Base-by-base conservation (phyloP, 1,284 basidiomycete genomes). In the Cystobasidiaceae sp. region DNA sequence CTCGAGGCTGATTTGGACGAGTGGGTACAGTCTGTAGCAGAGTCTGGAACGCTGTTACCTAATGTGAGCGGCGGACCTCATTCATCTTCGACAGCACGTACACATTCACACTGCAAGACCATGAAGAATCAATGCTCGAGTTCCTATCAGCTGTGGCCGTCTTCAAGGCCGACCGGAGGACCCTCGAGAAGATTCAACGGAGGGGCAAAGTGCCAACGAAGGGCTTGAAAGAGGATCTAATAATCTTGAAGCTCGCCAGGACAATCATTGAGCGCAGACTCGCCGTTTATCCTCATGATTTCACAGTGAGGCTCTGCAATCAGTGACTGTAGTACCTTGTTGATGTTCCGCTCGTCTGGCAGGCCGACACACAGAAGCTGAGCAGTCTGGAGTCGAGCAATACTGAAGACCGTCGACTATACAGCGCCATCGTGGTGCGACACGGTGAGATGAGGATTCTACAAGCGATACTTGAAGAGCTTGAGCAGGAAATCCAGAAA, bases 1-100 rank as follows among this genome's bases (percentile, higher is more conserved):
- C 79, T 94, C 7, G 90, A 93, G 69, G 84, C 87, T 74, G 89
- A 88, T 2, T 86, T 88, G 19, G 92, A 94, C 69, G 92, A 97
- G 92, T 93, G 74, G 74, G 88, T 82, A 4, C 5, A 30, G 55
- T 50, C 19, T 52, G 27, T 33, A 5, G 6, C 33, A 2, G 6
- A 15, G 13, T 43, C 3, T 21, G n/a, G 7, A 25, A 58, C 32
- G 52, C 48, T 21, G 61, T 46, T 50, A 11, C 59, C 33, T 25
- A 43, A 25, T 51, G 9, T 27, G 32, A 51, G 23, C 32, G 45
- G 48, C 58, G 28, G 48, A 48, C 32, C 34, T 9, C 13, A 69
- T 87, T 86, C 66, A 82, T 85, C 7, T 86, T 88, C 68, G 77
- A 86, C 65, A 80, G 80, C 8, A 81, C 85, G 34, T 78, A 80